Evolutionary conservation across 768 basidiomycete genomes (phyloP), one percentile per base, ranked within the genome.

Genomic region (Russula lepida): DNA sequence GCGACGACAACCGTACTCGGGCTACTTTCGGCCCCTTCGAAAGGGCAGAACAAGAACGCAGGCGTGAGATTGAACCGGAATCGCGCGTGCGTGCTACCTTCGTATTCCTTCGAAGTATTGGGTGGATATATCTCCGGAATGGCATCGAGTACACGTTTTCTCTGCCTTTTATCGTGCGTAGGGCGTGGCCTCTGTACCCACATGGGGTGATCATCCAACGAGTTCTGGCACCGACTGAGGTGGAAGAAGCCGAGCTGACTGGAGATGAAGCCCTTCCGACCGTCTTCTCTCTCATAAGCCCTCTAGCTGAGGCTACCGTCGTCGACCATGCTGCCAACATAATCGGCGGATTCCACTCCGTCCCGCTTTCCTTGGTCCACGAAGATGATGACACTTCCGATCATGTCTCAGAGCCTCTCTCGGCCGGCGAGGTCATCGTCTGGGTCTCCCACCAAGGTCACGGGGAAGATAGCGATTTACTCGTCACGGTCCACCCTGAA

Each of bases 171-270:
- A 80, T 89, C 59, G 87, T 90, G 3, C 79, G 85, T 39, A 82
- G 78, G 62, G 90, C 87, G 1, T 92, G 89, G 89, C 83, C 90
- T 4, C 74, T 90, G 23, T 78, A 77, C 59, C 91, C 91, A 1
- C 85, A 88, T 64, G 91, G 91, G 1, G 80, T 92, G 25, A 77
- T 92, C 74, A 81, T 93, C 46, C 88, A 92, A 67, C 78, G 91
- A 28, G 81, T 82, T 5, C 75, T 90, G 51, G 88, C 89, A 66
- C 76, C 80, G 1, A 74, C 76, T 6, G 90, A 93, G 69, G 68
- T 85, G 6, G 76, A 80, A 19, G 89, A 91, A 57, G 84, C 84
- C 3, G 79, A 81, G 52, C 68, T 76, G n/a, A 80, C 82, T 0
- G 86, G 85, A 11, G 85, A 90, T 41, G 76, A 80, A 19, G 77